A percentile compares a stretch with the other conserved stretches of the same genome.
These are phyloP conservation scores for Hippophae rhamnoides DNA, from an alignment of 306 rosid genomes.

Conservation along the genomic window DNA sequence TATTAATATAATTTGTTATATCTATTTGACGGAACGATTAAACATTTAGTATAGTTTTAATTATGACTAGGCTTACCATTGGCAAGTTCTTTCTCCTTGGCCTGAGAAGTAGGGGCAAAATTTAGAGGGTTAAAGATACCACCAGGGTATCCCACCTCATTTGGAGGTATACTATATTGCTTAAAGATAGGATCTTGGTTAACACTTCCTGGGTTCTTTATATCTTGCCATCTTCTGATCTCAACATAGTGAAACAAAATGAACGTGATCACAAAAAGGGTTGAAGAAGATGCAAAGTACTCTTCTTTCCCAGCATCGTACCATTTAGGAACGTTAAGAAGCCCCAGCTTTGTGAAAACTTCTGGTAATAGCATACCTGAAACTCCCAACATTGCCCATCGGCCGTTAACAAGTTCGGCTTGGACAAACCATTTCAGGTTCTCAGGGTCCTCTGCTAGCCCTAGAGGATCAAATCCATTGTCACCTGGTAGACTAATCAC, in stretches of 20 bases:
- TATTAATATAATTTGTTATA: too few relatives aligned
- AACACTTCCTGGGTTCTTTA: slow-evolving; percentile 93
- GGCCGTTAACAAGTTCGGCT: slow-evolving; percentile 82
- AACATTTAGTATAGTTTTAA: background rate
- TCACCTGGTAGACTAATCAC: slow-evolving; percentile 79
- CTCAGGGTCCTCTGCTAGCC: slow-evolving; percentile 95
- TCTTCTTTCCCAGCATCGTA: slow-evolving; percentile 85
- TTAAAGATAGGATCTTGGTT: slow-evolving; percentile 99
- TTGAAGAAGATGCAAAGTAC: slow-evolving; percentile 89
- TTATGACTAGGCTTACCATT: slow-evolving; percentile 37
- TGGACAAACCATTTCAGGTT: slow-evolving; percentile 78
- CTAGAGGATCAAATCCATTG: slow-evolving; percentile 94
- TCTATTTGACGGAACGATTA: too few relatives aligned
- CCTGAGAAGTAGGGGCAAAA: slow-evolving; percentile 82
- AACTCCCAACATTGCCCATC: slow-evolving; percentile 99
- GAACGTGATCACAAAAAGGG: slow-evolving; percentile 95
- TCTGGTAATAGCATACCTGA: slow-evolving; percentile 91
- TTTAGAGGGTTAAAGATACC: slow-evolving; percentile 88
- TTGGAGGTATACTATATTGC: slow-evolving; percentile 81
- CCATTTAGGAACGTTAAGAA: slow-evolving; percentile 75
- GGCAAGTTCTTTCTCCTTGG: slow-evolving; percentile 94
- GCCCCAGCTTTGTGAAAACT: slow-evolving; percentile 71
- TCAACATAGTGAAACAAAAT: slow-evolving; percentile 93
- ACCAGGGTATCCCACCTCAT: slow-evolving; percentile 87
- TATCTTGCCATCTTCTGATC: slow-evolving; percentile 97